phyloP scores from a whole-genome alignment of 2,329 filamentous ascomycete species.

The Monilinia fructicola region DNA sequence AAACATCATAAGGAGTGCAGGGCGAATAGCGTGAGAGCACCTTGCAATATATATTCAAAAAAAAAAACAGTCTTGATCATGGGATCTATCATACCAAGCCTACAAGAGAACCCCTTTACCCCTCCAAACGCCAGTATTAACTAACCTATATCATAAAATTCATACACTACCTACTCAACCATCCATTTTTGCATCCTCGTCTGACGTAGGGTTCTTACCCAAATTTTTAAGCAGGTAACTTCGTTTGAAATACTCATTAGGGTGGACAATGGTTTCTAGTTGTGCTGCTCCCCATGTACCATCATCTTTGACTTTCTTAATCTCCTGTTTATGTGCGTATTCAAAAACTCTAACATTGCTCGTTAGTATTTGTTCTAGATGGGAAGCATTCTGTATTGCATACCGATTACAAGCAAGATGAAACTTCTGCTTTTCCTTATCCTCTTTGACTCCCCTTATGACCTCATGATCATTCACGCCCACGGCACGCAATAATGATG shows the following conservation, averaged over 20 bases:
- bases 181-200: conserved; percentile 21
- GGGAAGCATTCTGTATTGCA: conserved; percentile 32
- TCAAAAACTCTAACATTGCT: conserved; percentile 73
- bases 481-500: conserved; percentile 69
- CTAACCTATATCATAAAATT: conserved; percentile 14
- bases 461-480: conserved; percentile 78
- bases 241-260: conserved; percentile 96
- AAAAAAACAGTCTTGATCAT: not conserved
- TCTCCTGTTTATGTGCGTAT: conserved; percentile 73
- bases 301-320: conserved; percentile 75
- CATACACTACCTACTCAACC: conserved; percentile 18
- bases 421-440: conserved; percentile 83
- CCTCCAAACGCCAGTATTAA: conserved; percentile 8
- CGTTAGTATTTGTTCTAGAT: conserved; percentile 13
- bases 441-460: conserved; percentile 78
- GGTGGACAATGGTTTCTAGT: conserved; percentile 92
- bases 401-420: conserved; percentile 94
- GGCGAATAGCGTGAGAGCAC: not conserved
- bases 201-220: conserved; percentile 39
- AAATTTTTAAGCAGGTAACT: conserved; percentile 87
- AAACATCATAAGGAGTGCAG: not conserved
- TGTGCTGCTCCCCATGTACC: conserved; percentile 70
- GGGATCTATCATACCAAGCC: conserved; percentile 4
- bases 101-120: not conserved
- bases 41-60: not conserved